Evolutionary conservation across 768 basidiomycete genomes (phyloP).

Genomic region (Cystoderma amianthinum): DNA sequence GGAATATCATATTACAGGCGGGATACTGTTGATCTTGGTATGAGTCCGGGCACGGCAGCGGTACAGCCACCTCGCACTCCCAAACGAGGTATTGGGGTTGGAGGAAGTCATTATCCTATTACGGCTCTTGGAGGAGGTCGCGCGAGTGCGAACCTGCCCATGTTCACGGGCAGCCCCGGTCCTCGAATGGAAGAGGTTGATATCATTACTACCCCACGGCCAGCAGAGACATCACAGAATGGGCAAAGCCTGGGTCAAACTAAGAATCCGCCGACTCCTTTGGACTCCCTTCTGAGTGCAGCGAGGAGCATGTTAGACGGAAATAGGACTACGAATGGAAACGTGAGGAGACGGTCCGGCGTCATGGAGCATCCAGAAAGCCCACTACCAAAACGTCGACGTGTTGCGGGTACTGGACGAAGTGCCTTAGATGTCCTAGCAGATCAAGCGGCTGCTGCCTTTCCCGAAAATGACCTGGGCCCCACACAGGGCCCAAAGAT

Average conservation of each 20-base stretch:
- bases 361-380: slow-evolving; percentile 23
- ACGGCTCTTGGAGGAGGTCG: background rate
- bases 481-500: slow-evolving; percentile 7
- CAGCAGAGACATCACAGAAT: no score
- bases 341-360: slow-evolving; percentile 12
- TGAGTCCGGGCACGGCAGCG: background rate
- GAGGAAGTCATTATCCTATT: slow-evolving; percentile 1
- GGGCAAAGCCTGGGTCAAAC: background rate
- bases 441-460: slow-evolving; percentile 59
- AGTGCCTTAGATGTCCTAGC: slow-evolving; percentile 70
- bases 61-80: slow-evolving; percentile 11
- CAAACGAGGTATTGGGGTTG: slow-evolving; percentile 8
- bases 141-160: background rate
- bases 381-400: slow-evolving; percentile 26
- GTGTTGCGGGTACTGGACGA: slow-evolving; percentile 12
- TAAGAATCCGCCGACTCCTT: slow-evolving; percentile 25
- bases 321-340: background rate
- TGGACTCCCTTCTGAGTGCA: slow-evolving; percentile 56
- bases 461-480: slow-evolving; percentile 24
- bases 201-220: background rate
- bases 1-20: slow-evolving; percentile 15
- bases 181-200: background rate
- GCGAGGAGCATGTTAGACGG: slow-evolving; percentile 47
- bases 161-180: background rate
- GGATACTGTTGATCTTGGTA: slow-evolving; percentile 4